Evolutionary conservation across 305 asterid genomes (phyloP).

Genomic region (Fraxinus platypoda): DNA sequence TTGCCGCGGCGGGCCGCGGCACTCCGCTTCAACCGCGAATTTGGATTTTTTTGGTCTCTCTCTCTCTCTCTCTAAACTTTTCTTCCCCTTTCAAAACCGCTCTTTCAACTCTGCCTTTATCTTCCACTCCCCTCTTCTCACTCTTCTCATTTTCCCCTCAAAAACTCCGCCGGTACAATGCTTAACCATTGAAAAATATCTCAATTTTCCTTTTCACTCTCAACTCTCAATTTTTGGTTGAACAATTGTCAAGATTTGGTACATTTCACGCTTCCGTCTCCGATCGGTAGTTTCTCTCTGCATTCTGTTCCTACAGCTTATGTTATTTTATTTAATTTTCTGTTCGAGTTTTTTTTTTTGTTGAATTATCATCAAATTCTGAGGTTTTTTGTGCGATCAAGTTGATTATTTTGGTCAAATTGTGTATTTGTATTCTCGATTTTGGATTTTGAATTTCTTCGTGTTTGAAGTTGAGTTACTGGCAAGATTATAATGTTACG

Average conservation of each 20-base stretch:
- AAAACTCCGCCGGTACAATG: neutral
- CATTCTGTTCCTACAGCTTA: neutral
- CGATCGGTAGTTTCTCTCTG: conserved; percentile 30
- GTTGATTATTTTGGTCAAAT: neutral
- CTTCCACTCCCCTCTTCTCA: neutral
- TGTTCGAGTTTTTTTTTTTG: neutral
- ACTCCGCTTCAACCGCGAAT: conserved; percentile 18
- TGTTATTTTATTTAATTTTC: neutral
- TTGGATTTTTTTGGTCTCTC: conserved; percentile 7
- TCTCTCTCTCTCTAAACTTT: neutral
- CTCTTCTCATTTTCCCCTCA: neutral
- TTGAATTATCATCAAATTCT: neutral
- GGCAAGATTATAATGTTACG: neutral
- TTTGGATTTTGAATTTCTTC: neutral
- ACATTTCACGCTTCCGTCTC: conserved; percentile 21
- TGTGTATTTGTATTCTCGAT: neutral
- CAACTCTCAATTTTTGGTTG: neutral
- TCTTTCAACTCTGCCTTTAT: neutral
- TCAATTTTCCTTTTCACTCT: neutral
- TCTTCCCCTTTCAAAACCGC: conserved; percentile 7
- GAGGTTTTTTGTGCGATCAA: neutral
- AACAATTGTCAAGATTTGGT: conserved; percentile 19
- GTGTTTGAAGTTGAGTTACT: neutral
- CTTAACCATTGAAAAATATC: neutral
- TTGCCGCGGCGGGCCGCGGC: conserved; percentile 20